Evolutionary conservation across 257 asterid species (phyloP).

Genomic region (Solanum gracilifrons): DNA sequence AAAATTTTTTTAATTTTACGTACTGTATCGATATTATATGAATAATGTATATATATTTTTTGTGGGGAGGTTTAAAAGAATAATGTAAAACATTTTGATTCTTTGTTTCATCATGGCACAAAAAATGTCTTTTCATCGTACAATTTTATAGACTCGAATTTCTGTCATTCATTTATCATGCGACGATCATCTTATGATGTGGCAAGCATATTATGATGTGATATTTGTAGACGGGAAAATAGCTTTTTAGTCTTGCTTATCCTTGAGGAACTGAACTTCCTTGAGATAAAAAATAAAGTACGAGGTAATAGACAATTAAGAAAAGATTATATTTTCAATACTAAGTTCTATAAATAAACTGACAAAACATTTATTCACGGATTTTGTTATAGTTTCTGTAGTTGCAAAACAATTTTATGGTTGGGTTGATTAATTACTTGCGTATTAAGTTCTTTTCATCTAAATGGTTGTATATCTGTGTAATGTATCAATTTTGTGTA

Average conservation of each 20-base stretch:
- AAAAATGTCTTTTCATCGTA: too few species aligned
- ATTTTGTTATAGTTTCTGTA: too few species aligned
- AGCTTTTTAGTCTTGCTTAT: too few species aligned
- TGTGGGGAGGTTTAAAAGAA: not conserved
- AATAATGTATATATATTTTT: too few species aligned
- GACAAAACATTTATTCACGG: not conserved
- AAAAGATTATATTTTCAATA: not conserved
- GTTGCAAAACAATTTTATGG: too few species aligned
- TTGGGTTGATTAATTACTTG: not conserved
- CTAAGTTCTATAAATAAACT: too few species aligned
- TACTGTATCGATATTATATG: not conserved
- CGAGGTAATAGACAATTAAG: not conserved
- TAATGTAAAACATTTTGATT: not conserved
- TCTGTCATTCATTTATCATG: rapidly evolving
- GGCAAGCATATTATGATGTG: not conserved
- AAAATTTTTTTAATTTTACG: not conserved
- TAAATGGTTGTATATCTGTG: too few species aligned
- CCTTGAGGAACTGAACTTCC: not conserved
- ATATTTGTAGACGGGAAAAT: rapidly evolving
- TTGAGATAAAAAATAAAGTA: too few species aligned
- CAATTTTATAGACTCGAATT: too few species aligned
- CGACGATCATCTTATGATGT: not conserved
- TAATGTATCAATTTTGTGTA: not conserved
- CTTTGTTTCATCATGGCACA: not conserved
- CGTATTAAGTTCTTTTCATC: too few species aligned